Percentiles rank a stretch among this genome's conserved stretches.
Conservation (phyloP, 306 rosid species). For the Argentina anserina region DNA sequence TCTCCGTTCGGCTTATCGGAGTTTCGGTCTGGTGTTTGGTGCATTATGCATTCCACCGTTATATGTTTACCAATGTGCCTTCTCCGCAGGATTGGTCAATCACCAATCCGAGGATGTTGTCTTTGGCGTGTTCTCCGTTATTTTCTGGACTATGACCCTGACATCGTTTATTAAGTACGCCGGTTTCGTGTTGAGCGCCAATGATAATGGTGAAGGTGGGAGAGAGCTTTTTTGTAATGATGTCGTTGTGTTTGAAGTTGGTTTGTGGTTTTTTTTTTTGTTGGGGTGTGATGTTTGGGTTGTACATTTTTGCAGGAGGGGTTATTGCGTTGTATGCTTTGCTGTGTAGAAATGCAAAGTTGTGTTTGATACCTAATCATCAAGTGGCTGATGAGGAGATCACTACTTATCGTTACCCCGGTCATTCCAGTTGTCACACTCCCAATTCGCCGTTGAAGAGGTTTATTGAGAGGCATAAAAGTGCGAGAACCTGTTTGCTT, state of each 20-base stretch:
- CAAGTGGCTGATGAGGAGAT: conserved; percentile 90
- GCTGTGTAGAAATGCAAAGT: conserved; percentile 74
- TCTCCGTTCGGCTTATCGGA: conserved; percentile 54
- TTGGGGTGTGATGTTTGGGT: conserved; percentile 17
- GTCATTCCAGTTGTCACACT: conserved; percentile 43
- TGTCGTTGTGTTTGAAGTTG: background rate
- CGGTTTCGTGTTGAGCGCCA: conserved; percentile 47
- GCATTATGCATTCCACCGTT: conserved; percentile 70
- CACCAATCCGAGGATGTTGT: conserved; percentile 61
- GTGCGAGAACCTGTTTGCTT: conserved; percentile 49
- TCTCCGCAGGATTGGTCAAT: conserved; percentile 50
- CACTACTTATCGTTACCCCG: conserved; percentile 51
- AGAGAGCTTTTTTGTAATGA: background rate
- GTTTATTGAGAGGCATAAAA: conserved; percentile 67
- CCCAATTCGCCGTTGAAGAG: conserved; percentile 49
- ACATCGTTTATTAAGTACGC: conserved; percentile 61
- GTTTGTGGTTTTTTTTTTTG: background rate
- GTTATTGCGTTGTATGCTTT: conserved; percentile 63
- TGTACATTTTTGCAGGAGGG: conserved; percentile 55
- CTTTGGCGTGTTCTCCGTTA: conserved; percentile 69
- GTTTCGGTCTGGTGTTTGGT: conserved; percentile 73
- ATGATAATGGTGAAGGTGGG: conserved; percentile 83
- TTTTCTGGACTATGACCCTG: conserved; percentile 72
- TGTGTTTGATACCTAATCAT: conserved; percentile 65
- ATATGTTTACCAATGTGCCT: conserved; percentile 61